Base-by-base conservation (phyloP, 208 protist genomes). In the Plasmodiophora brassicae region DNA sequence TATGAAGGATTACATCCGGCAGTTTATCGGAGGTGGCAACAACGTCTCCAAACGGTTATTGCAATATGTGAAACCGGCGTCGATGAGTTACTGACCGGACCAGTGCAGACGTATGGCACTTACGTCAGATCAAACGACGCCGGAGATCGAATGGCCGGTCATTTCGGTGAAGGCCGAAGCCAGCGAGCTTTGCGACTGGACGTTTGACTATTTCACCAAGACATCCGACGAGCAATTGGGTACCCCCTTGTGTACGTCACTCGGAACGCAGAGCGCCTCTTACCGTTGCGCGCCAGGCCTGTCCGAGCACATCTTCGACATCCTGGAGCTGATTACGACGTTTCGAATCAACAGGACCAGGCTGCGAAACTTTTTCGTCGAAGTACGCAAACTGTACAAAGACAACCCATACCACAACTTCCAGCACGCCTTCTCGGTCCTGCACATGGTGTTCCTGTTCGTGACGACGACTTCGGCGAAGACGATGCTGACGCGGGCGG, bases 331-430 rank as follows among this genome's bases (percentile, higher is more conserved):
- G 65, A 78, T 38, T n/a, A 8, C 32, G n/a, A 36, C 65, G 14
- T 78, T 78, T 38, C 32, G n/a, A 38, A 78, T 78, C 5, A n/a
- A n/a, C 20, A 5, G 65, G n/a, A 78, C 14, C n/a, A 32, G 32
- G 65, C n/a, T 86, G 28, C 28, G 84, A n/a, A 86, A 86, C n/a
- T 86, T 86, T n/a, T 57, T 86, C 1, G 5, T 86, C 14, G 14
- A 86, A 57, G 1, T 86, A 5, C 45, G 46, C 10, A 86, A n/a
- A 5, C 5, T 71, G 50, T 86, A 86, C n/a, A 57, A 57, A 5
- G 57, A 88, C 20, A 93, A 93, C 78, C 92, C 93, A 28, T 95
- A 95, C 84, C 93, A 95, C 90, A 94, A 93, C 91, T 93, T 91
- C 28, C 10, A 50, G 0, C 93, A 95, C 60, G 93, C 92, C 0